Conservation (phyloP, 371 early-diverging fungal genomes). For the Actinomucor elegans region DNA sequence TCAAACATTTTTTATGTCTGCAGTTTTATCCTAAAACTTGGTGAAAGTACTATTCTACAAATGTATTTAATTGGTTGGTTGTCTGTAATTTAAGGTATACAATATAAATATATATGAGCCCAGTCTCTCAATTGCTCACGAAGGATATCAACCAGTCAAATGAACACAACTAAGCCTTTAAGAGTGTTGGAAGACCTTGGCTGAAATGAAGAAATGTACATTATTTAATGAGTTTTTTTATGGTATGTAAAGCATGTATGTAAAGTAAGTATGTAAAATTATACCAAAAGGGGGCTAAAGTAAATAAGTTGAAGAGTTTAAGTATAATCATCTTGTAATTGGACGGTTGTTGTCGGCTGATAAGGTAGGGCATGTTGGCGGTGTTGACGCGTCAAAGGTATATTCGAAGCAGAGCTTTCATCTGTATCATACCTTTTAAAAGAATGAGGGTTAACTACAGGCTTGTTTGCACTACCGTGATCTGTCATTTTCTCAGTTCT, state of each 20-base stretch:
- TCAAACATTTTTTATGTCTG: too few species aligned
- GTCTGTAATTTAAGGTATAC: too few species aligned
- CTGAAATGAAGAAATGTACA: not conserved
- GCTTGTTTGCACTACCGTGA: not conserved
- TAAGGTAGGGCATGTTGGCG: constrained; percentile 19
- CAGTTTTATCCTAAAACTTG: too few species aligned
- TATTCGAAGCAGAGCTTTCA: constrained; percentile 15
- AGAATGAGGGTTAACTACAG: not conserved
- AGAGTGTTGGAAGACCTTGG: too few species aligned
- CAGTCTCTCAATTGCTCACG: too few species aligned
- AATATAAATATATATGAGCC: too few species aligned
- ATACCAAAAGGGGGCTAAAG: not conserved
- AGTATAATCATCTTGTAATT: constrained; percentile 21
- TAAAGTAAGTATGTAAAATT: not conserved
- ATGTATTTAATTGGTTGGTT: too few species aligned
- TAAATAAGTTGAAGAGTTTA: not conserved
- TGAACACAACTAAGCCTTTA: too few species aligned
- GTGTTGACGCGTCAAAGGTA: constrained; percentile 13
- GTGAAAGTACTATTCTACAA: too few species aligned
- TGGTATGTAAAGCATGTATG: not conserved
- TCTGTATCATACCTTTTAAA: constrained; percentile 19
- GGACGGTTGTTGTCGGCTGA: constrained; percentile 19
- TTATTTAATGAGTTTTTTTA: not conserved
- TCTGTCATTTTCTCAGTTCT: constrained; percentile 16
- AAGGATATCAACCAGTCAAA: too few species aligned